Percentiles rank a stretch among this genome's conserved stretches.
Conservation (phyloP, 2,329 filamentous ascomycete species). For the Escovopsis sp. region DNA sequence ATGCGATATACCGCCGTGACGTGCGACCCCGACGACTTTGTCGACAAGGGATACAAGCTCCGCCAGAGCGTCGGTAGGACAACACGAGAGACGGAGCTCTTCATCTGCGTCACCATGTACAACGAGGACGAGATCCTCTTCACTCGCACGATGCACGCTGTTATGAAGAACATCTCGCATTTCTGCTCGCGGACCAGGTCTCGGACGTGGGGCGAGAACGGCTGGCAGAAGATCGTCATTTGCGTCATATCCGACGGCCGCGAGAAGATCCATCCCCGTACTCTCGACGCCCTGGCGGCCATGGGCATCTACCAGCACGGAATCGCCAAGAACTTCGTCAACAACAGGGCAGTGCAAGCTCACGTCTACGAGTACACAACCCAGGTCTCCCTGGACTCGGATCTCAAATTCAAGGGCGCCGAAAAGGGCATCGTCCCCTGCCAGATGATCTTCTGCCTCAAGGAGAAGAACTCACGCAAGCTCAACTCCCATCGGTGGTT, state of each 20-base stretch:
- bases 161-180: constrained; percentile 96
- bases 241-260: constrained; percentile 92
- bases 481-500: constrained; percentile 98
- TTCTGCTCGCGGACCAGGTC: constrained; percentile 89
- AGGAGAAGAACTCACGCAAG: constrained; percentile 96
- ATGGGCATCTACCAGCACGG: constrained; percentile 98
- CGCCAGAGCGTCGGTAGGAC: constrained; percentile 80
- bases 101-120: constrained; percentile 98
- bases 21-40: constrained; percentile 90
- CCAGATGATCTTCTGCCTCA: constrained; percentile 96
- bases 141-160: constrained; percentile 93
- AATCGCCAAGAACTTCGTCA: constrained; percentile 97
- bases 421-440: constrained; percentile 98
- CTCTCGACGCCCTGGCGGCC: constrained; percentile 82
- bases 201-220: constrained; percentile 88
- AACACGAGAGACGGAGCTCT: constrained; percentile 78
- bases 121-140: constrained; percentile 97
- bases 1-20: constrained; percentile 99
- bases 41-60: constrained; percentile 75
- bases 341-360: constrained; percentile 84
- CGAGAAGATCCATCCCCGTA: constrained; percentile 77
- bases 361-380: constrained; percentile 99
- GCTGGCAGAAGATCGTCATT: constrained; percentile 98
- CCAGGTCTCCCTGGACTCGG: constrained; percentile 86
- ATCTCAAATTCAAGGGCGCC: constrained; percentile 96